Evolutionary conservation across 1,284 basidiomycete genomes (phyloP), one percentile per base, ranked within the genome.

Genomic region (Ustilago vetiveriae): DNA sequence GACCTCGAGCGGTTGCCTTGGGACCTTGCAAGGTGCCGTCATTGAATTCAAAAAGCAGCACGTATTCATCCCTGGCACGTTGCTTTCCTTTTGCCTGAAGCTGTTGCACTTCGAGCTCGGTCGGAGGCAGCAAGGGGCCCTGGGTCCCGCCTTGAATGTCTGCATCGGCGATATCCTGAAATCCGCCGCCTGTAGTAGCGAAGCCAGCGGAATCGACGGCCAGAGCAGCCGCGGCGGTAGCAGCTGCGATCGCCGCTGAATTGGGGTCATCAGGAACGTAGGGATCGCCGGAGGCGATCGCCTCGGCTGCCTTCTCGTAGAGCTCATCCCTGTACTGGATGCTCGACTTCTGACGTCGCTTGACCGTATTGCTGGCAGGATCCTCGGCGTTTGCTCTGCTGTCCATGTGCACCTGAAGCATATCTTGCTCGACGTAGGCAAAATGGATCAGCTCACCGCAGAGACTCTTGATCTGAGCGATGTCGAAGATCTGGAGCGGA

Each of bases 401-500:
- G 17, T 81, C 75, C 63, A 85, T 85, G 49, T 90, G 86, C 38
- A 90, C 85, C 48, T 86, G 86, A 10, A 92, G 80, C 47, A 90
- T 86, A 43, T 87, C 85, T 35, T 84, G 83, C 39, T 90, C 88
- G 63, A 91, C 89, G 78, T 94, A 94, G 14, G 90, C 89, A 74
- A 95, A 94, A 43, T 86, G 88, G 69, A 95, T 85, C 35, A 92
- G 84, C 59, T 90, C 88, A 2, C 92, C 92, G 22, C 94, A 84
- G 8, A 95, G 85, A 2, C 91, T 92, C 89, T 94, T 94, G 64
- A 95, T 85, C 82, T 94, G 90, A 4, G 92, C 90, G 22, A 95
- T 88, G 72, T 88, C 88, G 27, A 85, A 82, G 16, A 94, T 84
- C 62, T 92, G 88, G n/a, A 95, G 84, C 0, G 91, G 90, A 41